Percentiles rank a stretch among this genome's conserved stretches.
These are phyloP conservation scores for Endothia cerciana DNA, from an alignment of 2,329 filamentous ascomycete species.

Conservation along the genomic window DNA sequence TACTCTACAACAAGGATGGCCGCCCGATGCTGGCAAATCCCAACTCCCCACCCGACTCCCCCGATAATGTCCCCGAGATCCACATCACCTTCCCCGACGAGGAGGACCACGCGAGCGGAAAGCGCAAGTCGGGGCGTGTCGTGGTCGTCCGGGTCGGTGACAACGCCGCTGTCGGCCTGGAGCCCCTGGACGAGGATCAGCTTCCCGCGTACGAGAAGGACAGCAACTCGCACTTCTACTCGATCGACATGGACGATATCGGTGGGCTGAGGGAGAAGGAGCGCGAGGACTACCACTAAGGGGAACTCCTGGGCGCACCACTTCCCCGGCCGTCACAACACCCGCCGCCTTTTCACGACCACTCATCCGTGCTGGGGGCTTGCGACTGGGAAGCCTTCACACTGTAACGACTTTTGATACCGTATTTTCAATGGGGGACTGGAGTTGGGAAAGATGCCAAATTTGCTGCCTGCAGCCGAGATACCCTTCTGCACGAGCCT, in stretches of 20 bases:
- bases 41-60: conserved; percentile 73
- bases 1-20: conserved; percentile 80
- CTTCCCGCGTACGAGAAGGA: conserved; percentile 90
- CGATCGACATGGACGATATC: conserved; percentile 91
- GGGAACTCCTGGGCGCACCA: not conserved
- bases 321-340: conserved; percentile 8
- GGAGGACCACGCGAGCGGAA: conserved; percentile 77
- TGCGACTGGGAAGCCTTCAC: conserved; percentile 17
- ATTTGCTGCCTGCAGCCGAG: conserved; percentile 27
- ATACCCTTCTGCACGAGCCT: conserved; percentile 27
- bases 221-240: conserved; percentile 80
- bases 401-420: conserved; percentile 29
- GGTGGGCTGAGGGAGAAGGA: conserved; percentile 94
- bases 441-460: conserved; percentile 27
- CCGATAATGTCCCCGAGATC: conserved; percentile 90
- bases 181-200: conserved; percentile 79
- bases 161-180: conserved; percentile 80
- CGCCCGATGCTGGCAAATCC: conserved; percentile 76
- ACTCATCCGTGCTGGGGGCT: conserved; percentile 23
- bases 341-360: conserved; percentile 23
- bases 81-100: conserved; percentile 98
- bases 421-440: conserved; percentile 25
- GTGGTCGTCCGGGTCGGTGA: conserved; percentile 92
- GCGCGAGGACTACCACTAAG: conserved; percentile 42
- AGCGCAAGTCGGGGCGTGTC: conserved; percentile 81